These are phyloP conservation scores for Ceratobasidium sp. DNA, from an alignment of 1,284 basidiomycete genomes.

Conservation along the genomic window DNA sequence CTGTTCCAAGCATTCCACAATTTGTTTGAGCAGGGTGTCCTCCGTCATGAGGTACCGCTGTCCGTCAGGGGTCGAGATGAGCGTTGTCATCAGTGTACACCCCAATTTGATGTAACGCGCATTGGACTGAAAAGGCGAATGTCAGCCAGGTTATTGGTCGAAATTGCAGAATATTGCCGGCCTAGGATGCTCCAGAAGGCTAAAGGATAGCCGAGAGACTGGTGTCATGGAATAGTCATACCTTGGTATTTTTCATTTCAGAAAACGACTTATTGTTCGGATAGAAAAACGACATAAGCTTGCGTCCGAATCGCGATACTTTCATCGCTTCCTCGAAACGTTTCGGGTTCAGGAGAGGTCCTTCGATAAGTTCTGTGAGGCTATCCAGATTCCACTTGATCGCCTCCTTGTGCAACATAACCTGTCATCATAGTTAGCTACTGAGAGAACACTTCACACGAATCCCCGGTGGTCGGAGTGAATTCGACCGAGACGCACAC, in stretches of 20 bases:
- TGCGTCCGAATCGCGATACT: slow-evolving; percentile 83
- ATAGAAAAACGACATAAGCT: slow-evolving; percentile 90
- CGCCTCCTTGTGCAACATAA: slow-evolving; percentile 87
- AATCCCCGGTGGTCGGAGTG: not conserved
- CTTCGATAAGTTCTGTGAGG: slow-evolving; percentile 88
- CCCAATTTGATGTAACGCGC: slow-evolving; percentile 83
- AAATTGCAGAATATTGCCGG: too few species aligned
- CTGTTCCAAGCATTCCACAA: slow-evolving; percentile 87
- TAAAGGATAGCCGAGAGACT: not conserved
- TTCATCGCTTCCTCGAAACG: slow-evolving; percentile 96
- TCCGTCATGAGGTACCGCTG: slow-evolving; percentile 77
- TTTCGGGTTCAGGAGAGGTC: slow-evolving; percentile 87
- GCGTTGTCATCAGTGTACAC: slow-evolving; percentile 79
- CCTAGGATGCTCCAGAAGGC: not conserved
- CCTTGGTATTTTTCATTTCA: slow-evolving; percentile 75
- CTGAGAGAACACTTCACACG: slow-evolving; percentile 28
- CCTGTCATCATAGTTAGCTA: slow-evolving; percentile 54
- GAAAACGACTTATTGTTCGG: slow-evolving; percentile 88
- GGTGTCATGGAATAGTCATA: slow-evolving; percentile 48
- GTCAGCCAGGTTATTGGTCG: not conserved
- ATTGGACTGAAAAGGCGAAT: slow-evolving; percentile 61
- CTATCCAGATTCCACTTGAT: slow-evolving; percentile 92
- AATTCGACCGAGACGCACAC: not conserved
- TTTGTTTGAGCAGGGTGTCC: slow-evolving; percentile 84
- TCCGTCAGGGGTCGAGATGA: slow-evolving; percentile 84